Evolutionary conservation across 169 alveolate genomes (phyloP), one percentile per base, ranked within the genome.

Genomic region (Babesia sp.): DNA sequence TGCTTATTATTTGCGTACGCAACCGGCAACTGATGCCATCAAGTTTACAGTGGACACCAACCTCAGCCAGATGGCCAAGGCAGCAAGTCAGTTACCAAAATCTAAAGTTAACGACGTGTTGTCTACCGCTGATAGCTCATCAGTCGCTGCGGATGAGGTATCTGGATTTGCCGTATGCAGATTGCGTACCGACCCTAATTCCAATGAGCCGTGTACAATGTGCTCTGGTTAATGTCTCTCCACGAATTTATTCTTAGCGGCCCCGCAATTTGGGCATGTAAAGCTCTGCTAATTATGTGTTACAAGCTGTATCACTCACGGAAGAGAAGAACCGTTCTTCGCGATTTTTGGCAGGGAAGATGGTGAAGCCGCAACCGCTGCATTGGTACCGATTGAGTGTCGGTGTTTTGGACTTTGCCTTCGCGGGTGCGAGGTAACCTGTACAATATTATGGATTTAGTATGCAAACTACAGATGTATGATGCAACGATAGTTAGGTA

Each of bases 21-120:
- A 95, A 88, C 98, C 99, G 34, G 99, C 99, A 0, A 95, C 99
- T 18, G 99, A 96, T 59, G 98, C 99, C 5, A 98, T 97, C 68
- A 96, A 98, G 87, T 97, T 98, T 83, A 98, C 99, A 20, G 97
- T 98, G 29, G 99, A 98, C 85, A 74, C 88, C 36, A 87, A 84
- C 31, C 84, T 92, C 29, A 79, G 87, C 2, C 87, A 83, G 50
- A 59, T 78, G 72, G 91, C 93, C 28, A 87, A 79, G 72, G 78
- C 70, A 36, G 48, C 68, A 22, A 79, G 58, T 33, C 79, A 55
- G 51, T 46, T 41, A 50, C 53, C 18, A 36, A 50, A 36, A 18
- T 16, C 68, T 22, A 60, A 64, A 16, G 64, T 70, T 28, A 44
- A 14, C 34, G 69, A 57, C 29, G 56, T 44, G 0, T 22, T 72